Conservation (phyloP, 441 rosid genomes). For the Pelargonium australe region DNA sequence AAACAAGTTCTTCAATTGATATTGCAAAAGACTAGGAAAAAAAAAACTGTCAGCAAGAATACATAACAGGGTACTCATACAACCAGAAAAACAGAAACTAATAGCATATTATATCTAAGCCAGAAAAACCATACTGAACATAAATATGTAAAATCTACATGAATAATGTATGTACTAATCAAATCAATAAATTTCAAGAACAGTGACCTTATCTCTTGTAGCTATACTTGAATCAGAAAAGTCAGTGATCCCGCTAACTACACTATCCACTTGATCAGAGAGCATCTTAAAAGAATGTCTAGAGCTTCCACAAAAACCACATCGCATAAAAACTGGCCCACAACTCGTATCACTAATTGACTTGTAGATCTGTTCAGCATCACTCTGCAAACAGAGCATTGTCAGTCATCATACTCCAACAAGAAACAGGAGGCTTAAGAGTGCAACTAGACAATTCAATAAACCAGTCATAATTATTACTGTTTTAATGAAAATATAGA, state of each 20-base stretch:
- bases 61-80: too few relatives aligned
- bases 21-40: too few relatives aligned
- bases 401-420: constrained; percentile 6
- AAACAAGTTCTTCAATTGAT: not conserved
- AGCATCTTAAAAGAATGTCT: constrained; percentile 50
- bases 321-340: constrained; percentile 31
- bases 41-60: too few relatives aligned
- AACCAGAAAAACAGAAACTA: not conserved
- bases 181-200: constrained; percentile 10
- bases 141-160: constrained; percentile 4
- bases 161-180: constrained; percentile 2
- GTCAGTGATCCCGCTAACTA: constrained; percentile 19
- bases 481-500: too few relatives aligned
- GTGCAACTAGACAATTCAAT: not conserved
- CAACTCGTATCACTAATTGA: constrained; percentile 40
- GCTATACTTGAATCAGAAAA: constrained; percentile 25
- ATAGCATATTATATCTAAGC: not conserved
- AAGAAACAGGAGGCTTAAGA: not conserved
- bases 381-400: constrained; percentile 36
- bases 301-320: constrained; percentile 46
- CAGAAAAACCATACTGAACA: constrained; percentile 1
- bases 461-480: too few relatives aligned
- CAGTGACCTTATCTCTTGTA: constrained; percentile 12
- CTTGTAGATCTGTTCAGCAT: constrained; percentile 59
- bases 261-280: constrained; percentile 35